phyloP scores from a whole-genome alignment of 1,139 yeast genomes.

The Candida mesenterica region DNA sequence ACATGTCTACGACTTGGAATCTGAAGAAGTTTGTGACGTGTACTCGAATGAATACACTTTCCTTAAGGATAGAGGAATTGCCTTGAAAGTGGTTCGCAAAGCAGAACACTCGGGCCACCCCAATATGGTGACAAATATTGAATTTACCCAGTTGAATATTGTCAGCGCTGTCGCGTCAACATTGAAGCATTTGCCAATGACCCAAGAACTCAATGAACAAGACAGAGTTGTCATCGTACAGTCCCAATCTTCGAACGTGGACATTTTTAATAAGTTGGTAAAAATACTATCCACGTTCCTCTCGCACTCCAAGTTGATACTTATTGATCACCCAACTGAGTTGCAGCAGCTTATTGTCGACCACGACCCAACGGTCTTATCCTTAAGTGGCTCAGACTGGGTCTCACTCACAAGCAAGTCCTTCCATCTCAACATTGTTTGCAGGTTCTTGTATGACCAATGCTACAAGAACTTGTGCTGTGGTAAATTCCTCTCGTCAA shows the following conservation, averaged over 20 bases:
- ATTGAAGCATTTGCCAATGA: slow-evolving; percentile 55
- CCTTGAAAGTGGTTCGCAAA: slow-evolving; percentile 26
- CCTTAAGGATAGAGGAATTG: slow-evolving; percentile 40
- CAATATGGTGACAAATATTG: no score
- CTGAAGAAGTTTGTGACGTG: slow-evolving; percentile 2
- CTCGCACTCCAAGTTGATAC: slow-evolving; percentile 19
- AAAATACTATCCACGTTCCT: slow-evolving; percentile 34
- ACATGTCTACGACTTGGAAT: slow-evolving; percentile 4
- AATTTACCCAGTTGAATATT: slow-evolving; percentile 59
- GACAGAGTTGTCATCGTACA: slow-evolving; percentile 47
- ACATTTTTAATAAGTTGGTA: slow-evolving; percentile 25
- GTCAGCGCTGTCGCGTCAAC: slow-evolving; percentile 65
- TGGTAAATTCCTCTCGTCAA: slow-evolving; percentile 27
- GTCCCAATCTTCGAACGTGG: slow-evolving; percentile 17
- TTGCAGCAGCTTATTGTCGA: slow-evolving; percentile 13
- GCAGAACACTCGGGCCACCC: no score
- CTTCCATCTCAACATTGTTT: slow-evolving; percentile 14
- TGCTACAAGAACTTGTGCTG: slow-evolving; percentile 25
- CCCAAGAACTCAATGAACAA: slow-evolving; percentile 32
- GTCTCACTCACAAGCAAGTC: slow-evolving; percentile 7
- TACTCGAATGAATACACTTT: slow-evolving; percentile 31
- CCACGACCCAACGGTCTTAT: slow-evolving; percentile 25
- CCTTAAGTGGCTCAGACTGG: slow-evolving; percentile 18
- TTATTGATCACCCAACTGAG: slow-evolving; percentile 13
- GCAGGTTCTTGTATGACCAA: slow-evolving; percentile 17